Conservation (phyloP, 192 early-diverging fungal species). For the Coemansia sp. region DNA sequence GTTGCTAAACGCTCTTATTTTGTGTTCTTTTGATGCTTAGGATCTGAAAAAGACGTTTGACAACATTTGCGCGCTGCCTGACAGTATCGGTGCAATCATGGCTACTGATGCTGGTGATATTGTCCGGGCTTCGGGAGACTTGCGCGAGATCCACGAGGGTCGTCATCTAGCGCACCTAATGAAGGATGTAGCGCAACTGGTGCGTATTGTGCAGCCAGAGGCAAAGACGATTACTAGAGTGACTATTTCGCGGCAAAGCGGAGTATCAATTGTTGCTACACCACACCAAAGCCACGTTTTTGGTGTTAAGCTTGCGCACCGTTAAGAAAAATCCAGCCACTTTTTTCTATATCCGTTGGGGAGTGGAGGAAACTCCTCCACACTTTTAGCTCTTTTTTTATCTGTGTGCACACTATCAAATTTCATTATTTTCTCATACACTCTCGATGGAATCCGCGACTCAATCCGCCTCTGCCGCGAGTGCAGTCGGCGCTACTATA, state of each 20-base stretch:
- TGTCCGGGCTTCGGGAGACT: slow-evolving; percentile 33
- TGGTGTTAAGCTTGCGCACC: slow-evolving; percentile 36
- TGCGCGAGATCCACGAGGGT: slow-evolving; percentile 31
- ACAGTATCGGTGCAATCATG: slow-evolving; percentile 50
- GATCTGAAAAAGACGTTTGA: slow-evolving; percentile 53
- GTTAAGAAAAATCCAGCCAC: slow-evolving; percentile 14
- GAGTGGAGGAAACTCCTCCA: not conserved
- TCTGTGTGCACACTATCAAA: not conserved
- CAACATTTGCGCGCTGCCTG: slow-evolving; percentile 43
- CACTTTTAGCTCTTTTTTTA: not conserved
- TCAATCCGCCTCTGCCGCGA: not conserved
- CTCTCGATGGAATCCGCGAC: slow-evolving; percentile 2
- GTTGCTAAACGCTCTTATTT: not conserved
- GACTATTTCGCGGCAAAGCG: slow-evolving; percentile 36
- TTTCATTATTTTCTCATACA: not conserved
- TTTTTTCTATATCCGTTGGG: not conserved
- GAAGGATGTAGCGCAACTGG: slow-evolving; percentile 46
- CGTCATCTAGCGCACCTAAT: slow-evolving; percentile 34
- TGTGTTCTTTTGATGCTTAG: slow-evolving; percentile 7
- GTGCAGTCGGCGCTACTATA: not conserved
- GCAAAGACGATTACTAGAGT: slow-evolving; percentile 35
- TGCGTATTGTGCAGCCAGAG: slow-evolving; percentile 31
- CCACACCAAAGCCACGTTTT: slow-evolving; percentile 38
- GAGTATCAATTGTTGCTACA: slow-evolving; percentile 36
- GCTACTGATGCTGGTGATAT: slow-evolving; percentile 48